Conservation (phyloP, 495 filamentous ascomycete genomes). For the Hypoxylon cercidicola region DNA sequence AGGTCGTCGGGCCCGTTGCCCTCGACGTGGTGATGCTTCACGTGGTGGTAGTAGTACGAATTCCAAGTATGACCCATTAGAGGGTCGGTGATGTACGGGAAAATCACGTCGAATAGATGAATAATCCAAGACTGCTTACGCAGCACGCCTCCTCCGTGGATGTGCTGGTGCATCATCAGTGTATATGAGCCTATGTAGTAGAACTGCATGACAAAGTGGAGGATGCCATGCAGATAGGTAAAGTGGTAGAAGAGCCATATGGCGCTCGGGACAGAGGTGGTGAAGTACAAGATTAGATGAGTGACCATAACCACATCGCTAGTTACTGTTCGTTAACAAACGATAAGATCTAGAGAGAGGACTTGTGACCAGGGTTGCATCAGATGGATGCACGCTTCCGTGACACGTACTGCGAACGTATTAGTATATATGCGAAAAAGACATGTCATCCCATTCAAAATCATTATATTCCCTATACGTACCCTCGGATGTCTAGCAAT, state of each 20-base stretch:
- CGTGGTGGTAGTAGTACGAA: conserved; percentile 84
- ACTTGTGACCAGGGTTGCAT: neutral
- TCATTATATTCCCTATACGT: conserved; percentile 13
- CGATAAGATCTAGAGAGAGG: neutral
- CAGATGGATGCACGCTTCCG: neutral
- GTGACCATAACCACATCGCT: conserved; percentile 82
- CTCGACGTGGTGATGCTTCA: conserved; percentile 87
- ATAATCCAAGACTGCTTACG: conserved; percentile 42
- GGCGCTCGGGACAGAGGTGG: conserved; percentile 74
- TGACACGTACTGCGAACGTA: conserved; percentile 20
- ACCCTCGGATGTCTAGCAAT: conserved; percentile 63
- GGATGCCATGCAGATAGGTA: conserved; percentile 68
- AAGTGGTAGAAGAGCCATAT: conserved; percentile 71
- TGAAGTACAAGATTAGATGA: conserved; percentile 76
- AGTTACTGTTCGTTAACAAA: conserved; percentile 9
- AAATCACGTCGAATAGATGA: conserved; percentile 63
- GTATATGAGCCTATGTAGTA: conserved; percentile 78
- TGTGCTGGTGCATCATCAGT: conserved; percentile 84
- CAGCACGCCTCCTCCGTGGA: conserved; percentile 79
- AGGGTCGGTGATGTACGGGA: conserved; percentile 79
- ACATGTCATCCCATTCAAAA: no score
- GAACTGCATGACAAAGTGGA: conserved; percentile 69
- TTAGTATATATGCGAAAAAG: conserved; percentile 28
- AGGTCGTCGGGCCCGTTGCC: conserved; percentile 81
- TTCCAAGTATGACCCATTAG: conserved; percentile 87